Percentiles rank a stretch among this genome's conserved stretches.
Conservation (phyloP, 805 yeast species). For the Kluyveromyces dobzhanskii region DNA sequence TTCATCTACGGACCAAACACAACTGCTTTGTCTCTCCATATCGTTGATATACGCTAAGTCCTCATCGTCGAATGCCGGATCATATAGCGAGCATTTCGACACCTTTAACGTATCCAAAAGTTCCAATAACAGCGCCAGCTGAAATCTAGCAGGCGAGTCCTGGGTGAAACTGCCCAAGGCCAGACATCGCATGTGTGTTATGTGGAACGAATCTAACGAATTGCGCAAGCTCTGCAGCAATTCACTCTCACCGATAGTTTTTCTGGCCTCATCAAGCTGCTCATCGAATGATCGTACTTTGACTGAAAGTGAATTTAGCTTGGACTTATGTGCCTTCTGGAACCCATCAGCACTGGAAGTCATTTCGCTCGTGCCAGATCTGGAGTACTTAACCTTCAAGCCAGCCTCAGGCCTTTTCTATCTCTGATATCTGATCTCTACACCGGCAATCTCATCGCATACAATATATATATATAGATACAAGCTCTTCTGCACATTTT, state of each 20-base stretch:
- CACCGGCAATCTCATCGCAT: no score
- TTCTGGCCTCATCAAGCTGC: constrained; percentile 12
- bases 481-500: no score
- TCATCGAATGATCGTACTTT: constrained; percentile 1
- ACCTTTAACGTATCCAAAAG: constrained; percentile 23
- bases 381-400: no score
- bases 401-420: no score
- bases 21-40: constrained; percentile 10
- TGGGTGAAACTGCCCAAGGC: constrained; percentile 64
- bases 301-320: neutral
- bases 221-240: constrained; percentile 24
- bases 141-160: constrained; percentile 54
- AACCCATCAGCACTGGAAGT: constrained; percentile 3
- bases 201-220: constrained; percentile 8
- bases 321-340: constrained; percentile 2
- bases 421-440: no score
- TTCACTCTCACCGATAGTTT: constrained; percentile 17
- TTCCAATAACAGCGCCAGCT: constrained; percentile 49
- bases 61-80: constrained; percentile 48
- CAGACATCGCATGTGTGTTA: constrained; percentile 45
- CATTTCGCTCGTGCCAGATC: no score
- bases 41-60: constrained; percentile 35
- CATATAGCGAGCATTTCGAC: constrained; percentile 43
- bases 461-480: no score
- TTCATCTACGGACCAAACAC: constrained; percentile 24